Percentiles rank a stretch among this genome's conserved stretches.
Evolutionary conservation across 805 yeast genomes (phyloP).

Genomic region (Limtongia smithiae): DNA sequence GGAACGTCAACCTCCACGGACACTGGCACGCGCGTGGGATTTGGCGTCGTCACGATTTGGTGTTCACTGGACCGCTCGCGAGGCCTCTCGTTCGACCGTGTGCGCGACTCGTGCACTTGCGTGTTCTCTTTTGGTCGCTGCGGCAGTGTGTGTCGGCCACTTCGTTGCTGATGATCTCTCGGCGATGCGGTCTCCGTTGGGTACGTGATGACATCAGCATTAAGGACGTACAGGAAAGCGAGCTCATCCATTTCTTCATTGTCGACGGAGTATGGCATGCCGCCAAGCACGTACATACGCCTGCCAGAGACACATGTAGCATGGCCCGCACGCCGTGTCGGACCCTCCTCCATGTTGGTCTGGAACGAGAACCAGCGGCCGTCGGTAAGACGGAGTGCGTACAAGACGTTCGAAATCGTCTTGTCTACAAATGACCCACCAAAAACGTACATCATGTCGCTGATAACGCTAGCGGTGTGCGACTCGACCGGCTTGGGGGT

Average conservation of each 20-base stretch:
- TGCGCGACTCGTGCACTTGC: no score
- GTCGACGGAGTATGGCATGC: slow-evolving; percentile 52
- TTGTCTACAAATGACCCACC: slow-evolving; percentile 87
- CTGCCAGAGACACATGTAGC: slow-evolving; percentile 71
- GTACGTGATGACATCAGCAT: slow-evolving; percentile 46
- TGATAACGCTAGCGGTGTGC: slow-evolving; percentile 78
- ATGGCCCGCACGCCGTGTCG: slow-evolving; percentile 90
- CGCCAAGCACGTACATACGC: slow-evolving; percentile 83
- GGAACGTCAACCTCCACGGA: no score
- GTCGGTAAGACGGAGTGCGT: slow-evolving; percentile 71
- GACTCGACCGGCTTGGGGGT: slow-evolving; percentile 88
- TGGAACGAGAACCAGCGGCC: slow-evolving; percentile 69
- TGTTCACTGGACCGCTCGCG: no score
- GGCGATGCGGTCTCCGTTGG: slow-evolving; percentile 38
- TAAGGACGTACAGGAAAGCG: slow-evolving; percentile 58
- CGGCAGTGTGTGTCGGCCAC: background rate
- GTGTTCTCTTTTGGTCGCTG: background rate
- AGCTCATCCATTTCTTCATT: slow-evolving; percentile 46
- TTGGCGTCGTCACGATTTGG: no score
- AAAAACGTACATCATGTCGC: slow-evolving; percentile 73
- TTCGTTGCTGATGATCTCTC: background rate
- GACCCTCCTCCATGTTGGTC: slow-evolving; percentile 50
- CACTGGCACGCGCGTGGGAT: no score
- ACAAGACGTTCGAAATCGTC: slow-evolving; percentile 58
- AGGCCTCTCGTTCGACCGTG: no score